Evolutionary conservation across 1,284 basidiomycete genomes (phyloP).

Genomic region (Tetrapyrgos nigripes): DNA sequence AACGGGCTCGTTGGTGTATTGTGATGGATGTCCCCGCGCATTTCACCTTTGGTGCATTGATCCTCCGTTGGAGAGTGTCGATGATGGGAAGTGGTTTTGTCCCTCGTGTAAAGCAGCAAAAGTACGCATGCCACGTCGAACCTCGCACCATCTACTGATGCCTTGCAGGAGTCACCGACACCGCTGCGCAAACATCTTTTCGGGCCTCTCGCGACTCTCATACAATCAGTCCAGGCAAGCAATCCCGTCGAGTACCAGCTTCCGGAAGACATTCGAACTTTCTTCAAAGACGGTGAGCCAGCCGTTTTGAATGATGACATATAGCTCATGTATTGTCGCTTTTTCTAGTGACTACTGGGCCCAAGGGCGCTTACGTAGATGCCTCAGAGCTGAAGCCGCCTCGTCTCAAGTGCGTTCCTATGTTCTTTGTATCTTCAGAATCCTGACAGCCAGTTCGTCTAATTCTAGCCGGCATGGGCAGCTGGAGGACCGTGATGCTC

Average conservation of each 20-base stretch:
- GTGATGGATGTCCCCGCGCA: conserved; percentile 95
- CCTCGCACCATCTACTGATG: conserved; percentile 13
- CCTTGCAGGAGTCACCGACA: conserved; percentile 61
- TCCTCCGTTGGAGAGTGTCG: conserved; percentile 89
- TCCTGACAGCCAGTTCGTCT: conserved; percentile 3
- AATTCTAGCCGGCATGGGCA: conserved; percentile 84
- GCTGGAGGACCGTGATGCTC: conserved; percentile 91
- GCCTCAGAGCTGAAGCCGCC: conserved; percentile 79
- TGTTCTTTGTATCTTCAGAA: conserved; percentile 16
- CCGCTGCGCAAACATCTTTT: conserved; percentile 56
- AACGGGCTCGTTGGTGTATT: conserved; percentile 86
- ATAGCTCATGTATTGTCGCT: conserved; percentile 19
- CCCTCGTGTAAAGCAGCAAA: conserved; percentile 74
- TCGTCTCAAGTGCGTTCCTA: conserved; percentile 73
- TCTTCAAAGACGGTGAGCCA: conserved; percentile 84
- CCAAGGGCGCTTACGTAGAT: conserved; percentile 81
- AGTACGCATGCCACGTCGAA: conserved; percentile 49
- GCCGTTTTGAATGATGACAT: conserved; percentile 15
- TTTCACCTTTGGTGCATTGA: conserved; percentile 98
- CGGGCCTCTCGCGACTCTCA: conserved; percentile 70
- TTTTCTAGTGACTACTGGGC: conserved; percentile 69
- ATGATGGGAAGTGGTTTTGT: conserved; percentile 95
- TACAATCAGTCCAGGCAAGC: conserved; percentile 66
- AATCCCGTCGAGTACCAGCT: conserved; percentile 88
- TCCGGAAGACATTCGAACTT: conserved; percentile 86